Percentiles rank a stretch among this genome's conserved stretches.
phyloP scores from a whole-genome alignment of 768 basidiomycete species.

The Boletus rufocinnamomeus region DNA sequence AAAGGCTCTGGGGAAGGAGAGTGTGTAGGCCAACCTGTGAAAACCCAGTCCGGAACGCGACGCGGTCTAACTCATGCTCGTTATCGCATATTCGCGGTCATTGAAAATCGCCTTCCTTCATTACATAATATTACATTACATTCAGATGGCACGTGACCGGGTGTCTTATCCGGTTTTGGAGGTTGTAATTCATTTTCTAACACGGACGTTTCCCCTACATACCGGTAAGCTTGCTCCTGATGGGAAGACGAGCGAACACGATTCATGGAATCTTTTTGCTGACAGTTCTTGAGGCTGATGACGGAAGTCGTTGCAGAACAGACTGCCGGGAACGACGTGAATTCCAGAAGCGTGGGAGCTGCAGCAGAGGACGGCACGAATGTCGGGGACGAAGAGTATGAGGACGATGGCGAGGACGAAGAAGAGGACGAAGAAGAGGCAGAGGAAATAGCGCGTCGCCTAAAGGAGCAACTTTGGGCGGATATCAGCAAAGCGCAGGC shows the following conservation, averaged over 20 bases:
- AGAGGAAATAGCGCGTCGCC: slow-evolving; percentile 68
- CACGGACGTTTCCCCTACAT: background rate
- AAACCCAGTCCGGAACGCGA: background rate
- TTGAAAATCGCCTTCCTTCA: background rate
- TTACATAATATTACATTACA: slow-evolving; percentile 12
- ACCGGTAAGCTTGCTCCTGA: slow-evolving; percentile 17
- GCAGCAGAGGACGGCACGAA: slow-evolving; percentile 32
- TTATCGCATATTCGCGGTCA: slow-evolving; percentile 26
- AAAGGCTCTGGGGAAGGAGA: background rate
- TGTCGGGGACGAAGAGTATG: slow-evolving; percentile 45
- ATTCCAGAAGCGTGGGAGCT: slow-evolving; percentile 1
- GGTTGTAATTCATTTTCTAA: slow-evolving; percentile 2
- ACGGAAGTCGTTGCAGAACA: slow-evolving; percentile 12
- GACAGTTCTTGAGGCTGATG: slow-evolving; percentile 16
- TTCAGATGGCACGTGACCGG: slow-evolving; percentile 18
- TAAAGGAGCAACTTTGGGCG: slow-evolving; percentile 79
- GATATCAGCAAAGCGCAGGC: slow-evolving; percentile 68
- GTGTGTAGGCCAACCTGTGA: background rate
- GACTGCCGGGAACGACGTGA: slow-evolving; percentile 3
- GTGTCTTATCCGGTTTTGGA: slow-evolving; percentile 8
- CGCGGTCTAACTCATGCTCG: background rate
- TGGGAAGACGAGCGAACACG: slow-evolving; percentile 1
- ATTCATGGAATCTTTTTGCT: slow-evolving; percentile 13
- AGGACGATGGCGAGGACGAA: slow-evolving; percentile 57
- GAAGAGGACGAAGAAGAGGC: slow-evolving; percentile 62